Base-by-base conservation (phyloP, 805 yeast species). In the Saturnispora kantuleensis region DNA sequence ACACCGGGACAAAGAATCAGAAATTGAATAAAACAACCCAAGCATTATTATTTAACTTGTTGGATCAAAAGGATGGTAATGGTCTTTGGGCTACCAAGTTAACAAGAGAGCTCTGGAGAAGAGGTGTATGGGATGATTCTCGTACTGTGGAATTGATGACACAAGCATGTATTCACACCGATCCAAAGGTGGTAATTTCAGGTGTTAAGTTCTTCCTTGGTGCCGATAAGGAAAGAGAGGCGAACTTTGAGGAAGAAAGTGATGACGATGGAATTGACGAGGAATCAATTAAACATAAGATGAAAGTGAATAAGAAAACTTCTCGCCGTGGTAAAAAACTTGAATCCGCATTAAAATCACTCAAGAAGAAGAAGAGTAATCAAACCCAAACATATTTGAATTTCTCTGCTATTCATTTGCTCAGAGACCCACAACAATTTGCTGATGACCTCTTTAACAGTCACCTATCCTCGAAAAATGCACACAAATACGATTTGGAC, bases 101-200 rank as follows among this genome's bases (percentile, higher is more conserved):
- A 46, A 88, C 97, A 5, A 76, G 97, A 59, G 97, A 93, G 63
- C 69, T 93, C 42, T 93, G 99, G 99, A 77, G 96, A 68, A 76
- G 97, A 60, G 95, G 95, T 58, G 84, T 93, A 47, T 93, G 99
- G 99, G 97, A 88, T 62, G 99, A 93, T 62, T 76, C 95, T 0
- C 73, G 97, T 56, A 83, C 97, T 0, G 95, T 93, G n/a, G 98
- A 93, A 64, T 79, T 93, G 57, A 89, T 93, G 97, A 82, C 95
- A 1, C 93, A 87, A 55, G 97, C 97, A 1, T 87, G 97, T 2
- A 65, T 86, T 49, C 96, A 88, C 57, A 81, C 82, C 12, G 95
- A 93, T 56, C 69, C 72, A 12, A 93, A 93, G 65, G 93, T 93
- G 39, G 82, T 95, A 6, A 69, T 83, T 44, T 84, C 97, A 3